phyloP scores from a whole-genome alignment of 345 rosid genomes.

The Pelargonium nanum region DNA sequence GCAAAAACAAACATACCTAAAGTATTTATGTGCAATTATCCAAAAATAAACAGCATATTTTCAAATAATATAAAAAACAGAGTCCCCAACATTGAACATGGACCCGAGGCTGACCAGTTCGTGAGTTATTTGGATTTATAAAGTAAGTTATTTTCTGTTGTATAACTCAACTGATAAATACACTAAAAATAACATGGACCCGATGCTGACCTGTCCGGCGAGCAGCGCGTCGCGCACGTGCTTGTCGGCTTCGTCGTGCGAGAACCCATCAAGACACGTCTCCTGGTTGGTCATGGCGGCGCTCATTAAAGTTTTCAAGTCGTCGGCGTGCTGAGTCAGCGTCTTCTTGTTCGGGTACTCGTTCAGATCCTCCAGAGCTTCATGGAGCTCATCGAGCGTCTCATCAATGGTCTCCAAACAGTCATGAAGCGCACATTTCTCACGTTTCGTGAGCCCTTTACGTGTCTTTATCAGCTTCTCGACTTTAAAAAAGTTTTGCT shows the following conservation, averaged over 20 bases:
- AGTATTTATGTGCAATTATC: too few species aligned
- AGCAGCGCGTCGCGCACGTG: conserved; percentile 26
- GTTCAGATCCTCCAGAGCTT: conserved; percentile 44
- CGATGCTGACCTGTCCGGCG: conserved; percentile 24
- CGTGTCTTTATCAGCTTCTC: conserved; percentile 13
- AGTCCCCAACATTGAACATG: too few species aligned
- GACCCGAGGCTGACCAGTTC: too few species aligned
- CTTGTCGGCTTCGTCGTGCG: conserved; percentile 45
- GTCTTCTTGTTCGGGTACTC: conserved; percentile 57
- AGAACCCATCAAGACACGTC: conserved; percentile 82
- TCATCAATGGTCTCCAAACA: conserved; percentile 79
- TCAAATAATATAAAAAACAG: too few species aligned
- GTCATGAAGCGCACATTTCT: conserved; percentile 73
- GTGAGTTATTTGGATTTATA: too few species aligned
- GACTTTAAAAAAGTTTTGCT: conserved; percentile 22
- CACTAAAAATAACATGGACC: too few species aligned
- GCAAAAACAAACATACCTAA: too few species aligned
- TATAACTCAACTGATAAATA: too few species aligned
- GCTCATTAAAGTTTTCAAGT: conserved; percentile 71
- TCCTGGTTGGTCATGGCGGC: conserved; percentile 88
- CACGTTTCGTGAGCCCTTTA: conserved; percentile 33
- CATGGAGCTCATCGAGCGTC: conserved; percentile 65
- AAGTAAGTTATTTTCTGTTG: too few species aligned
- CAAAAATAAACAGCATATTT: too few species aligned
- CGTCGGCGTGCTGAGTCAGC: conserved; percentile 55